Evolutionary conservation across 2,329 filamentous ascomycete genomes (phyloP).

Genomic region (Colletotrichum godetiae): DNA sequence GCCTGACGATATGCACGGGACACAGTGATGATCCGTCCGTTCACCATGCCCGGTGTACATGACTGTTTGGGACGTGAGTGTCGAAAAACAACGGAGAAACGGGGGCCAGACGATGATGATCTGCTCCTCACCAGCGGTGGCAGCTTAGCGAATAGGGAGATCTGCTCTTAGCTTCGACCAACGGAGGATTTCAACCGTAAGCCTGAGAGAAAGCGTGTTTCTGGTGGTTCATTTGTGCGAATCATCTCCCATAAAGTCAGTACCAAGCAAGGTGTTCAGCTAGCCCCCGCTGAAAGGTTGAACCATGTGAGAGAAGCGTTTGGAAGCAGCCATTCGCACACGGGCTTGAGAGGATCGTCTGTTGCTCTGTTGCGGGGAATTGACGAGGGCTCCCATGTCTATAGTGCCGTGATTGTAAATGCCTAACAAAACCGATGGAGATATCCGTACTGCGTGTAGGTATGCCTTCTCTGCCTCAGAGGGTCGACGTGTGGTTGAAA

Average conservation of each 20-base stretch:
- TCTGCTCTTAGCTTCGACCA: slow-evolving; percentile 1
- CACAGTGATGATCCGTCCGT: slow-evolving; percentile 15
- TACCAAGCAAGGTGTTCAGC: neutral
- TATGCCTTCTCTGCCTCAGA: neutral
- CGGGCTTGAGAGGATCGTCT: slow-evolving; percentile 1
- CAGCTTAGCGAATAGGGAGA: slow-evolving; percentile 4
- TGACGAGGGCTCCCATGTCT: neutral
- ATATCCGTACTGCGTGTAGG: neutral
- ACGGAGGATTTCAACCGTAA: neutral
- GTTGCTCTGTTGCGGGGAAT: neutral
- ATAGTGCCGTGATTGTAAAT: too few species aligned
- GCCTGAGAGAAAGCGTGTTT: neutral
- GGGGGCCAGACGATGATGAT: slow-evolving; percentile 2
- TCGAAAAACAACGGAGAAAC: neutral
- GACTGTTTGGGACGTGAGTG: neutral
- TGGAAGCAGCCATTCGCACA: too few species aligned
- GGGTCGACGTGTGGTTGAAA: neutral
- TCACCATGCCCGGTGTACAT: slow-evolving; percentile 17
- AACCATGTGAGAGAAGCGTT: neutral
- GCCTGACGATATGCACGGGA: neutral
- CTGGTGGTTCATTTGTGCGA: neutral
- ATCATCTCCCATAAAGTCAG: slow-evolving; percentile 7
- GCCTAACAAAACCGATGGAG: too few species aligned
- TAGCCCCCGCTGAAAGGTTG: neutral
- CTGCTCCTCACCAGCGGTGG: slow-evolving; percentile 4